A percentile compares a stretch with the other conserved stretches of the same genome.
These are phyloP conservation scores for Fusarium nanum DNA, from an alignment of 2,329 filamentous ascomycete species.

Conservation along the genomic window DNA sequence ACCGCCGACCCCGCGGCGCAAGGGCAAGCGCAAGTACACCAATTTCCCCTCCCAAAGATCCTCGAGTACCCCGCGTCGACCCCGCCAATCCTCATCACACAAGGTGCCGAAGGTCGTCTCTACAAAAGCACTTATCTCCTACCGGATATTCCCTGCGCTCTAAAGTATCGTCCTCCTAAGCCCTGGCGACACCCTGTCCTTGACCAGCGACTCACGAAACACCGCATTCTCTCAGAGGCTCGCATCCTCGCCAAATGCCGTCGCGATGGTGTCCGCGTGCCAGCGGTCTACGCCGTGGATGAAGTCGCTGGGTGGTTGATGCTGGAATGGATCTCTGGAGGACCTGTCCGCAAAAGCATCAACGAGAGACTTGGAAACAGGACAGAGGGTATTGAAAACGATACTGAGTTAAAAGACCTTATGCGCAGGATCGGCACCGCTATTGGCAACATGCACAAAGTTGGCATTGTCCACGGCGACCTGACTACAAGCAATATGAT, in stretches of 20 bases:
- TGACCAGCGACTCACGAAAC: constrained; percentile 86
- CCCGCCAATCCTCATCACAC: constrained; percentile 78
- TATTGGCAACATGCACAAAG: constrained; percentile 80
- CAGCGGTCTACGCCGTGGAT: constrained; percentile 79
- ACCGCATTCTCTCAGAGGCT: constrained; percentile 89
- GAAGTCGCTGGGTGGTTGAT: constrained; percentile 77
- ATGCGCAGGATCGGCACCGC: constrained; percentile 77
- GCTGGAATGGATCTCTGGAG: constrained; percentile 86
- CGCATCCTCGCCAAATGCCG: constrained; percentile 83
- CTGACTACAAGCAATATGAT: constrained; percentile 98
- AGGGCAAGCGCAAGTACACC: constrained; percentile 42
- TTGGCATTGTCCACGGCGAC: constrained; percentile 94
- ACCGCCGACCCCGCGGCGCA: constrained; percentile 37
- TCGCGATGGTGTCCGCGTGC: constrained; percentile 83
- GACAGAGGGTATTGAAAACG: constrained; percentile 54
- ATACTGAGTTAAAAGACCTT: constrained; percentile 67
- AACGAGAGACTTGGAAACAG: constrained; percentile 73
- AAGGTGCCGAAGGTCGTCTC: constrained; percentile 95
- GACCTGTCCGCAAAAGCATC: constrained; percentile 75
- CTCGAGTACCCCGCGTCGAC: constrained; percentile 71
- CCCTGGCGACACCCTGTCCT: constrained; percentile 91
- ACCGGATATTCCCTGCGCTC: constrained; percentile 74
- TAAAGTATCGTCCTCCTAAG: constrained; percentile 93
- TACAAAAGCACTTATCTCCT: constrained; percentile 87
- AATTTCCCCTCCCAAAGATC: constrained; percentile 69